phyloP scores from a whole-genome alignment of 1,139 yeast species.

The Diutina neorugosa region DNA sequence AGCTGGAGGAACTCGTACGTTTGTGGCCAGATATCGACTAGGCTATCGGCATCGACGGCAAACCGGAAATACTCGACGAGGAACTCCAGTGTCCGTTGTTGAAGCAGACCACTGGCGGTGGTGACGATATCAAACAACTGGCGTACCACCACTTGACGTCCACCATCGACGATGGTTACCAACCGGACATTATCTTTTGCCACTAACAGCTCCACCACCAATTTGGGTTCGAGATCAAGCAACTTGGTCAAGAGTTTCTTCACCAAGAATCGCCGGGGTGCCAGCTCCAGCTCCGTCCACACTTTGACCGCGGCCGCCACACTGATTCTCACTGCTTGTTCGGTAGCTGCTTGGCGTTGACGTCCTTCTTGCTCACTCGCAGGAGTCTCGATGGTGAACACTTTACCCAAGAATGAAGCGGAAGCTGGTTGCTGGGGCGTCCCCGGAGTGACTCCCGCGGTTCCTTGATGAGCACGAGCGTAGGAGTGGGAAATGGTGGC shows the following conservation, averaged over 20 bases:
- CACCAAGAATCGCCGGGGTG: neutral
- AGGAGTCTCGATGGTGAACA: constrained; percentile 2
- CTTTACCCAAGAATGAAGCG: neutral
- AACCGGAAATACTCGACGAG: constrained; percentile 1
- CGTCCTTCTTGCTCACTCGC: neutral
- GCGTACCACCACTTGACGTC: constrained; percentile 2
- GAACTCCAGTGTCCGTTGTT: neutral
- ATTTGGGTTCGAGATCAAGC: neutral
- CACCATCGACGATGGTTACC: neutral
- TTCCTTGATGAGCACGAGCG: neutral
- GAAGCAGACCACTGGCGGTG: neutral
- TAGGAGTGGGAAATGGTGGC: constrained; percentile 1
- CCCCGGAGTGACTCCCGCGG: neutral
- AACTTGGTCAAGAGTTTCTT: neutral
- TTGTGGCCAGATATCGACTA: neutral
- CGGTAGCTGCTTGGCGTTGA: neutral
- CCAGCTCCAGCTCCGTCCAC: neutral
- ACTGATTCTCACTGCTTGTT: neutral
- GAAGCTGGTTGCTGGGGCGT: neutral
- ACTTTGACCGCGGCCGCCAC: neutral
- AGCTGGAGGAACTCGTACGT: neutral
- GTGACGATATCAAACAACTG: neutral
- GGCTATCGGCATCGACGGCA: neutral
- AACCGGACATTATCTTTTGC: neutral
- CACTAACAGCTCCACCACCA: constrained; percentile 1